phyloP scores from a whole-genome alignment of 2,329 filamentous ascomycete species.

The Pestalotiopsis sp. region DNA sequence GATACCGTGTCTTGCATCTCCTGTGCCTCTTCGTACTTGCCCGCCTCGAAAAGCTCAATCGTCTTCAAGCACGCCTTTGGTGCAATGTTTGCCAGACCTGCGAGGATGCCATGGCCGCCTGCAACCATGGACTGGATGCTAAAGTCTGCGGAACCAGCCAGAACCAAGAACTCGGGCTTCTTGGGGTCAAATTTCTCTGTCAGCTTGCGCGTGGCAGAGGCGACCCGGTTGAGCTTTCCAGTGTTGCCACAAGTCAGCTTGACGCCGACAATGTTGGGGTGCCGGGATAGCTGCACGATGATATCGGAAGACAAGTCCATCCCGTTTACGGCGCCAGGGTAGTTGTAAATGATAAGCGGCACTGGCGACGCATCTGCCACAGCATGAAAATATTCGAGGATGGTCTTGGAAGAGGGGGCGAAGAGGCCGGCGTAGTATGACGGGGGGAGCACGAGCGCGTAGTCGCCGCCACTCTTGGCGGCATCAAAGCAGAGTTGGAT shows the following conservation, averaged over 20 bases:
- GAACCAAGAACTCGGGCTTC: conserved; percentile 63
- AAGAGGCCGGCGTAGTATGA: conserved; percentile 75
- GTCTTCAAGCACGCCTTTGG: conserved; percentile 67
- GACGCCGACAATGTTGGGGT: conserved; percentile 69
- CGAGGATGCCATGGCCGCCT: conserved; percentile 72
- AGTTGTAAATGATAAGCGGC: conserved; percentile 72
- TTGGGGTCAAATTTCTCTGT: conserved; percentile 33
- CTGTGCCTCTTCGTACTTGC: conserved; percentile 61
- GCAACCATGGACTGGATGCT: conserved; percentile 68
- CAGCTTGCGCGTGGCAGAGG: conserved; percentile 54
- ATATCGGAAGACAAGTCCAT: conserved; percentile 66
- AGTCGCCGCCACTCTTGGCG: conserved; percentile 70
- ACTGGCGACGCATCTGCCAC: conserved; percentile 67
- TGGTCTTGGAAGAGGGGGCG: conserved; percentile 59
- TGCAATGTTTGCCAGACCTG: conserved; percentile 72
- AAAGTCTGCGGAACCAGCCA: conserved; percentile 76
- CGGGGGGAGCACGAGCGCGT: conserved; percentile 75
- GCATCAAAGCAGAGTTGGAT: conserved; percentile 72
- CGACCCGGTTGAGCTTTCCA: conserved; percentile 68
- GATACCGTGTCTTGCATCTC: conserved; percentile 68
- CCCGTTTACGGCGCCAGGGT: conserved; percentile 64
- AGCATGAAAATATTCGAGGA: conserved; percentile 67
- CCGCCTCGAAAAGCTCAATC: conserved; percentile 61
- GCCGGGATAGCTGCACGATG: conserved; percentile 60
- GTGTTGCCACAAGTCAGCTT: conserved; percentile 74